Evolutionary conservation across 2,329 filamentous ascomycete species (phyloP), one percentile per base, ranked within the genome.

Genomic region (Atkinsonella texensis): DNA sequence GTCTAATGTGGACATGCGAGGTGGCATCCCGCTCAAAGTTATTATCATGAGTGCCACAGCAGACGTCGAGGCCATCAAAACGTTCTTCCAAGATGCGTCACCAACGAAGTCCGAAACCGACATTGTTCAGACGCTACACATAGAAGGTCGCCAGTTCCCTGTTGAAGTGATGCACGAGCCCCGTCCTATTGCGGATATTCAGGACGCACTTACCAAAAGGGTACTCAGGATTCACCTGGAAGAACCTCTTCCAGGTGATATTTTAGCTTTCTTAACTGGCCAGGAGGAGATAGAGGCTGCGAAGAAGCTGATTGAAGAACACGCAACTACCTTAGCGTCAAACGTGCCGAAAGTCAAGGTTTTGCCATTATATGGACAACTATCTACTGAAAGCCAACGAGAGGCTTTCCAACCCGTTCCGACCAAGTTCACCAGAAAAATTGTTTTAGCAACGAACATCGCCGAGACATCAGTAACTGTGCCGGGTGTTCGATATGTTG

Each of bases 401-500:
- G 79, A 82, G 20, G 89, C 94, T 10, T 97, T 98, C 65, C 74
- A 84, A 51, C 85, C 87, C 1, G 77, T 86, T 20, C 80, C 80
- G 51, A 79, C 81, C 2, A 75, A 75, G n/a, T 78, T 76, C 52
- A 94, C 88, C 0, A 79, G 93, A 43, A 97, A 97, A 63, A 77
- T 97, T 12, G 89, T 98, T 0, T 73, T 98, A 0, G 85, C 90
- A 0, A 98, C 93, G 13, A 98, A 98, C 62, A 97, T 98, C 60
- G 93, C 93, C n/a, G 93, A 98, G 66, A 97, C 93, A 0, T 97
- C 93, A 1, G 87, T 98, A 53, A 98, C 93, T 0, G 90, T 98
- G 0, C 86, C 91, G 0, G 93, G 93, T 2, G 89, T 98, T 7
- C 81, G 88, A 4, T 93, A 86, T 59, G 91, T 98, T 10, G 78